Evolutionary conservation across 192 early-diverging fungal genomes (phyloP), one percentile per base, ranked within the genome.

Genomic region (Glomus cerebriforme): DNA sequence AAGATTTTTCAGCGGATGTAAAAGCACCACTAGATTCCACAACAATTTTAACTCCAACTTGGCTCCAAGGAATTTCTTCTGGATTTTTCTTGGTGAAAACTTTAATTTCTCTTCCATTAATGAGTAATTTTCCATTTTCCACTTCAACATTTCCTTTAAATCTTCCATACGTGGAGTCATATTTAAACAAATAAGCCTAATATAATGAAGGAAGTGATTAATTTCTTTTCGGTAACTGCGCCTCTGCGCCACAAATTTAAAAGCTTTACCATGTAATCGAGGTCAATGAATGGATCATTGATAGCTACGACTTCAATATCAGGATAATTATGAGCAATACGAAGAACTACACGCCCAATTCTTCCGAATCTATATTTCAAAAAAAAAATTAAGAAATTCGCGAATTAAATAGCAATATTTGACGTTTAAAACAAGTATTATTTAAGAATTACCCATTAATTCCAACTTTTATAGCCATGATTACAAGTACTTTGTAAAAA

Each of bases 11-110:
- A 65, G 87, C 88, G 79, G 93, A 92, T 86, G 96, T 98, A 89
- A 99, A 99, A 78, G 96, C 96, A 88, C 97, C 96, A 78, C 97
- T 99, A 37, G 98, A 98, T 87, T 99, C 98, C 85, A 99, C 92
- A 80, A 99, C 90, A 89, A 98, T 97, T 63, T 91, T 90, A 65
- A 93, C 98, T 60, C 93, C 92, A 32, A 84, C 83, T 32, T 81
- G 75, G 49, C 91, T 93, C 98, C 98, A 99, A 60, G 93, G 93
- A 87, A 99, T 98, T 63, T 93, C 88, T 19, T 87, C 86, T 80
- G 97, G 95, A 87, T 95, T 90, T 81, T 87, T 89, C 87, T 89
- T 88, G 79, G 87, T 79, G 87, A 88, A 91, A 83, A 95, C 92
- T 67, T 85, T 66, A 86, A 98, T 94, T 64, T 84, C 60, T 77